Conservation (phyloP, 805 yeast genomes). For the Ascoidea asiatica region DNA sequence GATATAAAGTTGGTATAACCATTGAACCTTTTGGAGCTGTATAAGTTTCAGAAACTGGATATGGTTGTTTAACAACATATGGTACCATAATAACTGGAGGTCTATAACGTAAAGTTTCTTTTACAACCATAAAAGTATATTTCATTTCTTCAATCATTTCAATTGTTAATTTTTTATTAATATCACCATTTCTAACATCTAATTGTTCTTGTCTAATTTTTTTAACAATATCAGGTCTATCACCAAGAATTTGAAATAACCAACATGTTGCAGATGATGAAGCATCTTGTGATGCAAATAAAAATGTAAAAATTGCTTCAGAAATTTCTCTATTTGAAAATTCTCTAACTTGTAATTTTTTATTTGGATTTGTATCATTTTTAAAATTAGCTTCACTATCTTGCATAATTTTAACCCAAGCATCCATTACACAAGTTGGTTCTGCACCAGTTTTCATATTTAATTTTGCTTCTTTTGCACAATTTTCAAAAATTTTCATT, state of each 20-base stretch:
- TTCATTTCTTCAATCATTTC: conserved; percentile 76
- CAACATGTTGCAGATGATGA: conserved; percentile 95
- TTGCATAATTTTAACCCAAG: conserved; percentile 82
- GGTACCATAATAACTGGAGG: conserved; percentile 99
- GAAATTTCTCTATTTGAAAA: conserved; percentile 87
- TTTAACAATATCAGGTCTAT: conserved; percentile 78
- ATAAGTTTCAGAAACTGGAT: conserved; percentile 72
- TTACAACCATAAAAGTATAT: conserved; percentile 83
- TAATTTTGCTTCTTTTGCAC: conserved; percentile 81
- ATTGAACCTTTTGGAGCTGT: conserved; percentile 95
- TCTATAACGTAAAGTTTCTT: conserved; percentile 84
- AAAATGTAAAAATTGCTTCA: conserved; percentile 90
- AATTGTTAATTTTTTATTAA: conserved; percentile 42
- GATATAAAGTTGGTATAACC: conserved; percentile 93
- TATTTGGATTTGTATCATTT: conserved; percentile 34
- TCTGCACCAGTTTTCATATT: conserved; percentile 65
- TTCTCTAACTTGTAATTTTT: conserved; percentile 57
- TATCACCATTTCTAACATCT: conserved; percentile 67
- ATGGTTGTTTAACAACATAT: conserved; percentile 76
- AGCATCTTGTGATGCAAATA: conserved; percentile 97
- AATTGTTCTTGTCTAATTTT: conserved; percentile 91
- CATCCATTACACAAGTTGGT: conserved; percentile 87
- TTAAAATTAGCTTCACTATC: conserved; percentile 40
- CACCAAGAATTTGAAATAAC: conserved; percentile 94
- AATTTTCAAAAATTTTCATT: conserved; percentile 78